phyloP scores from a whole-genome alignment of 1,139 yeast genomes.

The Scheffersomyces cryptocercus region DNA sequence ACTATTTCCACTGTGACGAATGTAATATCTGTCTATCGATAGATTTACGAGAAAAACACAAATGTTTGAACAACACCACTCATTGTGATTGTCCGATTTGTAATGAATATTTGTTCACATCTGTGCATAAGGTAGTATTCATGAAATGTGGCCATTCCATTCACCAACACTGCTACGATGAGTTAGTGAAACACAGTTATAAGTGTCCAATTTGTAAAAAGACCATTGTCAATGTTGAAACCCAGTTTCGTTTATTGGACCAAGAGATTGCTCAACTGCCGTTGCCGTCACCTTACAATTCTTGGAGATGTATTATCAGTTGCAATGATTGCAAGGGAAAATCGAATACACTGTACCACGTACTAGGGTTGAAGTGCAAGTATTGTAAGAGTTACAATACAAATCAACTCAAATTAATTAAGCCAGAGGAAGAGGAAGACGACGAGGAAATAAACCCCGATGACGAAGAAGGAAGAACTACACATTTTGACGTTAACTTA shows the following conservation, averaged over 20 bases:
- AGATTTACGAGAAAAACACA: constrained; percentile 73
- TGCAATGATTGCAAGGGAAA: constrained; percentile 92
- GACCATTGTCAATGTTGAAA: constrained; percentile 82
- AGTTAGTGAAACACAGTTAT: constrained; percentile 75
- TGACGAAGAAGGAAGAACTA: constrained; percentile 7
- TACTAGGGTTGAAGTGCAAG: constrained; percentile 82
- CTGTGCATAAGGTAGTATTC: constrained; percentile 82
- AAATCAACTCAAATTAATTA: constrained; percentile 63
- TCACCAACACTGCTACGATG: constrained; percentile 81
- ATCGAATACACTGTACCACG: constrained; percentile 75
- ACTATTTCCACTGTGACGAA: constrained; percentile 87
- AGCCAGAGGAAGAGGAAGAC: constrained; percentile 50
- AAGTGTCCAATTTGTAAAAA: constrained; percentile 90
- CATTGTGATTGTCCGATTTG: constrained; percentile 94
- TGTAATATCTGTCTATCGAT: constrained; percentile 89
- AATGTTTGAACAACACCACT: constrained; percentile 83
- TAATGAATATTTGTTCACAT: constrained; percentile 85
- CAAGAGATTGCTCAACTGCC: constrained; percentile 76
- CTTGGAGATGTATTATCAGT: constrained; percentile 74
- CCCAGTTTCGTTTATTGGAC: constrained; percentile 83
- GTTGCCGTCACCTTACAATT: constrained; percentile 74
- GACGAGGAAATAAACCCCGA: constrained; percentile 20
- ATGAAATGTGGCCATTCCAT: constrained; percentile 96
- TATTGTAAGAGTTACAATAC: constrained; percentile 89
- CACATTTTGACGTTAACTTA: constrained; percentile 15